phyloP scores from a whole-genome alignment of 1,139 yeast species.

The Blastobotrys serpentis region DNA sequence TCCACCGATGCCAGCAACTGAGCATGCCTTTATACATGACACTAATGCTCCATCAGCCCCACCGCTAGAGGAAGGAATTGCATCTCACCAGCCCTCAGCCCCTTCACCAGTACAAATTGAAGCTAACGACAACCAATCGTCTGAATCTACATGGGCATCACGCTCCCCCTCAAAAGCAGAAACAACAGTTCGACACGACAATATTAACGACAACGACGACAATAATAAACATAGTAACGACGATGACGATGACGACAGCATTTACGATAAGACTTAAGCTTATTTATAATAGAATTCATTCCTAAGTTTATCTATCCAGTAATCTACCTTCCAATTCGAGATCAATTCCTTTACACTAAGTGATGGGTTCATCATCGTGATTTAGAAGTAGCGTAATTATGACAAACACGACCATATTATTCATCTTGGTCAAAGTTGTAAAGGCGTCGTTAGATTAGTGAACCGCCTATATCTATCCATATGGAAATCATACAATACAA shows the following conservation, averaged over 20 bases:
- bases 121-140: no score
- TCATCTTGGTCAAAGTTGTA: no score
- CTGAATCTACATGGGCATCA: background rate
- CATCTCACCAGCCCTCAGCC: conserved; percentile 9
- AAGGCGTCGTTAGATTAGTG: no score
- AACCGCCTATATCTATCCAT: no score
- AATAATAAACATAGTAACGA: background rate
- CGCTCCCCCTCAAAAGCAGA: background rate
- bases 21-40: conserved; percentile 6
- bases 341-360: no score
- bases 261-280: background rate
- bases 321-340: background rate
- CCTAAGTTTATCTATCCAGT: background rate
- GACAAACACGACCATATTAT: no score
- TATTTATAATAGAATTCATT: no score
- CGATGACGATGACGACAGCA: conserved; percentile 9
- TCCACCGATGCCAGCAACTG: conserved; percentile 13
- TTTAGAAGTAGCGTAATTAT: no score
- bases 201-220: background rate
- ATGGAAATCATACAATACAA: no score
- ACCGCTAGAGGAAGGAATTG: conserved; percentile 3
- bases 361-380: no score
- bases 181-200: background rate
- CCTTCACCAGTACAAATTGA: no score
- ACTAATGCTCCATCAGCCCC: conserved; percentile 8